Base-by-base conservation (phyloP, 257 asterid species). In the Prunella vulgaris region DNA sequence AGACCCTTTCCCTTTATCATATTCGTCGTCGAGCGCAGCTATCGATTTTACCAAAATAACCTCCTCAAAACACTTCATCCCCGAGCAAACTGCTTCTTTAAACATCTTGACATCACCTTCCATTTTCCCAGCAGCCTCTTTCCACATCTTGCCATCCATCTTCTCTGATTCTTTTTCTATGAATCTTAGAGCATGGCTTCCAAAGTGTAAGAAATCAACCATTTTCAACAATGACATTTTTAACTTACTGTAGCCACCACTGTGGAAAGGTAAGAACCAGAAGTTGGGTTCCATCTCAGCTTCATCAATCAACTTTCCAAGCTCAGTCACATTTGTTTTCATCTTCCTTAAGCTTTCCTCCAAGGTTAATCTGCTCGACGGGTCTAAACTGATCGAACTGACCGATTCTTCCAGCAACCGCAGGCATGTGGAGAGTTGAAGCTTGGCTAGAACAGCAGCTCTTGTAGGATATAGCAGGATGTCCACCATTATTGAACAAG, bases 221-320 rank as follows among this genome's bases (percentile, higher is more conserved):
- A 75, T 80, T 59, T 79, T 86, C 51, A 89, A 81, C 37, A 90
- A 59, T 0, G 98, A 88, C 18, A 46, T 84, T 40, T 51, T 69
- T 2, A 92, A 72, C 73, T 85, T 86, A 64, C 42, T 48, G 62
- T 83, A 92, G 52, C 88, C 78, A 68, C 75, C 79, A 69, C 85
- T 46, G 68, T 77, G 76, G 35, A 92, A 89, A 70, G 98, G 97
- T 38, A 86, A 71, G 78, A 89, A 92, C 96, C 97, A 92, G 76
- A 92, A 90, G 57, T 85, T 85, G 69, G 98, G 98, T 80, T 92
- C 98, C 72, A 60, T 81, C 56, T 80, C 93, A 60, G 97, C 97
- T 85, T 92, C 95, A 60, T 73, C 93, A 13, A 81, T 79, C 73
- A 67, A 76, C 53, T 90, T 92, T 32, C 84, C 87, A 1, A 90